Evolutionary conservation across 331 rosid species (phyloP).

Genomic region (Quercus lobata): DNA sequence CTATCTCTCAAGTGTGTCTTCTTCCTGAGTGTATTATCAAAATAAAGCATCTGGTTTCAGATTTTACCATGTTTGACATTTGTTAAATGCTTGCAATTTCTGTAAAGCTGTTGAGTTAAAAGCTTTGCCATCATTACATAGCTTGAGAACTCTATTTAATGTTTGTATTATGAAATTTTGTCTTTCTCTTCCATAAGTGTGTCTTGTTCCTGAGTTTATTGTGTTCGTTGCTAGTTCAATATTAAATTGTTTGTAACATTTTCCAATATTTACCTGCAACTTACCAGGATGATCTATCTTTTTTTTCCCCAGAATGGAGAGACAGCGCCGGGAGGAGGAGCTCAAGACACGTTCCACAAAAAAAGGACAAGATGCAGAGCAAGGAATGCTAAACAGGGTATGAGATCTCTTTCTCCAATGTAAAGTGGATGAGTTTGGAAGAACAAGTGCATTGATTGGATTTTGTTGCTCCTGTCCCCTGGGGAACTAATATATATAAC

Average conservation of each 20-base stretch:
- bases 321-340: slow-evolving; percentile 97
- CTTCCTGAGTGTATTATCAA: not conserved
- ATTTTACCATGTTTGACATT: too few species aligned
- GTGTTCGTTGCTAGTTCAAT: not conserved
- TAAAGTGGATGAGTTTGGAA: not conserved
- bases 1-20: not conserved
- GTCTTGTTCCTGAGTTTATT: not conserved
- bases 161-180: not conserved
- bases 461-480: not conserved
- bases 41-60: too few species aligned
- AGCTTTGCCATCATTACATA: too few species aligned
- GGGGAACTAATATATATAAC: not conserved
- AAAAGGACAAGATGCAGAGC: slow-evolving; percentile 85
- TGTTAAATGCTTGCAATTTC: too few species aligned
- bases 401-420: slow-evolving; percentile 7
- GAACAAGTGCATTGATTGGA: not conserved
- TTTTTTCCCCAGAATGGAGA: slow-evolving; percentile 73
- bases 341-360: slow-evolving; percentile 64
- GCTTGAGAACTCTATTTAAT: not conserved
- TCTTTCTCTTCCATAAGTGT: not conserved
- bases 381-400: slow-evolving; percentile 73
- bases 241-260: slow-evolving; percentile 2
- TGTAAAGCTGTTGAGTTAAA: too few species aligned
- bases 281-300: not conserved
- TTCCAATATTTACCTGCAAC: not conserved